These are phyloP conservation scores for Boletus subparvulus DNA, from an alignment of 768 basidiomycete genomes.

Conservation along the genomic window DNA sequence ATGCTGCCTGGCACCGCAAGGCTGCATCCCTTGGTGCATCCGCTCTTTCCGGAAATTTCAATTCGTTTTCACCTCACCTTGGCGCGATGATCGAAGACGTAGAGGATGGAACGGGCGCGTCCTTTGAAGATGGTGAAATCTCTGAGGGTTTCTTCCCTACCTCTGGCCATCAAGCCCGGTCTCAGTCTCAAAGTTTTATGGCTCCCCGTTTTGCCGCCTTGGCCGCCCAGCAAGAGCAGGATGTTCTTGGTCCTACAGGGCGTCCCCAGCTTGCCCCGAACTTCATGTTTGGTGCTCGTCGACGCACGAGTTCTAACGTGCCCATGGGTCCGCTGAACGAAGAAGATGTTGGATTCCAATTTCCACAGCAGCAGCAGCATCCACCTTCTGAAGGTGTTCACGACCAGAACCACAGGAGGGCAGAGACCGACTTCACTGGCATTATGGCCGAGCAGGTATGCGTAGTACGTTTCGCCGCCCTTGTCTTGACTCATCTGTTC, in stretches of 20 bases:
- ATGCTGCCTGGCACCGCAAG: constrained; percentile 76
- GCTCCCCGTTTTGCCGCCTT: constrained; percentile 86
- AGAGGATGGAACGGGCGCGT: constrained; percentile 54
- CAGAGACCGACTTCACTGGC: constrained; percentile 74
- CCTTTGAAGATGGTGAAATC: constrained; percentile 81
- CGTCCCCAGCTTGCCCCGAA: constrained; percentile 88
- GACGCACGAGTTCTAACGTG: constrained; percentile 49
- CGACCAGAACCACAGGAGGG: constrained; percentile 52
- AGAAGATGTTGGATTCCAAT: constrained; percentile 80
- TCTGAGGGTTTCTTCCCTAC: constrained; percentile 53
- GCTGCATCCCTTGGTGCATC: constrained; percentile 69
- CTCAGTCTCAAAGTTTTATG: constrained; percentile 81
- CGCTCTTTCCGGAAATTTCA: constrained; percentile 58
- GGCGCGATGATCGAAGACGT: constrained; percentile 83
- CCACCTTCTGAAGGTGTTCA: constrained; percentile 28
- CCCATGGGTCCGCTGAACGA: constrained; percentile 73
- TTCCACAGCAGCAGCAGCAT: constrained; percentile 68
- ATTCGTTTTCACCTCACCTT: constrained; percentile 74
- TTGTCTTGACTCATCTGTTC: constrained; percentile 9
- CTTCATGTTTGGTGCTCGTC: constrained; percentile 82
- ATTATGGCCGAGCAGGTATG: constrained; percentile 95
- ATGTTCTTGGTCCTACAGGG: constrained; percentile 66
- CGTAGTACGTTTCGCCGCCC: neutral
- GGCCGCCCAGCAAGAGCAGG: constrained; percentile 68
- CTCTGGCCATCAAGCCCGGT: constrained; percentile 61